Evolutionary conservation across 257 asterid genomes (phyloP), one percentile per base, ranked within the genome.

Genomic region (Solanum chiquidenum): DNA sequence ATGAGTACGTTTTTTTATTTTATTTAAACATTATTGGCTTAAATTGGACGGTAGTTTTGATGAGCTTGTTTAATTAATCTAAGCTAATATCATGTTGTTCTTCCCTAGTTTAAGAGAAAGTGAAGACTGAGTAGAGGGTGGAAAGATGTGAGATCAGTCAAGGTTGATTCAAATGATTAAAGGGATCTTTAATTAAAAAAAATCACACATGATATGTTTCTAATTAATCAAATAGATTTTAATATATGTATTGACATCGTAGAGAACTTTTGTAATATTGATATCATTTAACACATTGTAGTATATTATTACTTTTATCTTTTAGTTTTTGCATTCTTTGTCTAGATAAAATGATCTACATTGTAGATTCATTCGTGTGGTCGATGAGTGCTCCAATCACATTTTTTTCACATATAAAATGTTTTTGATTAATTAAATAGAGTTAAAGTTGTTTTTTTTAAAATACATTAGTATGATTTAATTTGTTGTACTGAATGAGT

Each of bases 71-170:
- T 55, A 55, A 18, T 18, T 52, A 0, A 31, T 31, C 33, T 31
- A 52, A 52, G 64, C 0, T 55, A 55, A 1, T 55, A 2, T 55
- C 3, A 55, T 55, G 64, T 0, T 18, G 4, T 0, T 18, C 0
- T 55, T 18, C 0, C 0, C 4, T 7, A 2, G 1, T 55, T 55
- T 2, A 18, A 55, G 64, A 55, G 0, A 55, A 55, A 55, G 0
- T 0, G 62, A 52, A 0, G 23, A 16, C 0, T 1, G 4, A 6
- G 4, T 18, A 52, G 10, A 52, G n/a, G 0, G 1, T 16, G 1
- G 0, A 0, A 52, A 52, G 9, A 52, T 52, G 21, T 55, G n/a
- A 18, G 62, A n/a, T n/a, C n/a, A n/a, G n/a, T n/a, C n/a, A 52
- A 52, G 4, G 2, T 55, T 6, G 4, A 55, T 55, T 18, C 0